Base-by-base conservation (phyloP, 1,284 basidiomycete species). In the Uromyces viciae-fabae region DNA sequence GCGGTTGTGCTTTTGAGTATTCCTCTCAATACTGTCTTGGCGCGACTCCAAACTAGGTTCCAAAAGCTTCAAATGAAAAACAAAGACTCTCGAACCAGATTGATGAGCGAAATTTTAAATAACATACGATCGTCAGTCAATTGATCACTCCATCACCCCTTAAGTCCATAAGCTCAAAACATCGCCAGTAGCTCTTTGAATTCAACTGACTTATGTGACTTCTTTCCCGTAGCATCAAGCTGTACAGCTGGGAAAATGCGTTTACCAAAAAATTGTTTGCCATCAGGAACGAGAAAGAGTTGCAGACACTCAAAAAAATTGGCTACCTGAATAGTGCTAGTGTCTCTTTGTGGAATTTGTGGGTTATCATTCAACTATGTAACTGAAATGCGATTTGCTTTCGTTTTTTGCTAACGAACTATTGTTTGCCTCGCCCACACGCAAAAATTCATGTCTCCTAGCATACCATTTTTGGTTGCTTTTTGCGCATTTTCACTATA, bases 181-280 rank as follows among this genome's bases (percentile, higher is more conserved):
- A n/a, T n/a, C n/a, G n/a, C n/a, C n/a, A n/a, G n/a, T n/a, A n/a
- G n/a, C n/a, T n/a, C n/a, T n/a, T n/a, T n/a, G n/a, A 31, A 36
- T 5, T 54, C 25, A 75, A 74, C 74, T 68, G 60, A 74, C 36
- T 28, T 11, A 19, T 68, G 15, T 36, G 31, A 14, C 25, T 68
- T 19, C n/a, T 49, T 25, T 60, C 7, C 8, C 25, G 3, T 31
- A 91, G 91, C 83, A 92, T 93, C 84, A 93, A 93, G 84, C 86
- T 93, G 3, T 93, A 93, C 84, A 91, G 90, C 9, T 93, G 92
- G 95, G 95, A 98, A 87, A 90, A 91, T 83, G 92, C 93, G 0
- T 98, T 95, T 84, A 90, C 91, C 56, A 89, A 89, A 79, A 91
- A 89, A 82, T 89, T 97, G 25, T 87, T 92, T 36, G 88, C 90